Evolutionary conservation across 169 alveolate species (phyloP).

Genomic region (Plasmodium blacklocki): DNA sequence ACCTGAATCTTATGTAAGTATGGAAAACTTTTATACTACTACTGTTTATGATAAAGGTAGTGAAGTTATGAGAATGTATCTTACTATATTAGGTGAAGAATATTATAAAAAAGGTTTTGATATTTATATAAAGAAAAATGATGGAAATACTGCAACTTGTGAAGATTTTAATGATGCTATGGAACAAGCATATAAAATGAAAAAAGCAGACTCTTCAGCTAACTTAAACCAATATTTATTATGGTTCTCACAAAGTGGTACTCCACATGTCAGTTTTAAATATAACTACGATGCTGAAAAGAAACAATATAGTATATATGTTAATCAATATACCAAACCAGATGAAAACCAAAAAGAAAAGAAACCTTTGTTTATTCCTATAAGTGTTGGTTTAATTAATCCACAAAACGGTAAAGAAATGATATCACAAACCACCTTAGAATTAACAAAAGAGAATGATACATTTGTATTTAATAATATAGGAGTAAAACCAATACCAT

Average conservation of each 20-base stretch:
- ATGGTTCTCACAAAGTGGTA: slow-evolving; percentile 92
- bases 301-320: slow-evolving; percentile 80
- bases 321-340: slow-evolving; percentile 89
- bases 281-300: slow-evolving; percentile 41
- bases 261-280: slow-evolving; percentile 79
- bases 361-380: slow-evolving; percentile 92
- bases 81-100: slow-evolving; percentile 91
- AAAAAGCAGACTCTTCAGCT: slow-evolving; percentile 84
- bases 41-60: slow-evolving; percentile 96
- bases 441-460: slow-evolving; percentile 86
- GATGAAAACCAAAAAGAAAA: slow-evolving; percentile 91
- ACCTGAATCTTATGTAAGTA: slow-evolving; percentile 92
- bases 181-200: slow-evolving; percentile 88
- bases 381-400: slow-evolving; percentile 88
- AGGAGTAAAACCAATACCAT: slow-evolving; percentile 88
- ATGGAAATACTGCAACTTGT: slow-evolving; percentile 94
- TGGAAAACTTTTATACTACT: slow-evolving; percentile 94
- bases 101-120: slow-evolving; percentile 95
- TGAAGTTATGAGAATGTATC: slow-evolving; percentile 95
- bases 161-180: slow-evolving; percentile 95
- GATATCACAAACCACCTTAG: slow-evolving; percentile 72
- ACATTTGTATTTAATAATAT: slow-evolving; percentile 84
- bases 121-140: slow-evolving; percentile 92
- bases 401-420: slow-evolving; percentile 82
- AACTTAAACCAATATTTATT: slow-evolving; percentile 91